Evolutionary conservation across 2,329 filamentous ascomycete genomes (phyloP), one percentile per base, ranked within the genome.

Genomic region (Trichoderma koningiopsis): DNA sequence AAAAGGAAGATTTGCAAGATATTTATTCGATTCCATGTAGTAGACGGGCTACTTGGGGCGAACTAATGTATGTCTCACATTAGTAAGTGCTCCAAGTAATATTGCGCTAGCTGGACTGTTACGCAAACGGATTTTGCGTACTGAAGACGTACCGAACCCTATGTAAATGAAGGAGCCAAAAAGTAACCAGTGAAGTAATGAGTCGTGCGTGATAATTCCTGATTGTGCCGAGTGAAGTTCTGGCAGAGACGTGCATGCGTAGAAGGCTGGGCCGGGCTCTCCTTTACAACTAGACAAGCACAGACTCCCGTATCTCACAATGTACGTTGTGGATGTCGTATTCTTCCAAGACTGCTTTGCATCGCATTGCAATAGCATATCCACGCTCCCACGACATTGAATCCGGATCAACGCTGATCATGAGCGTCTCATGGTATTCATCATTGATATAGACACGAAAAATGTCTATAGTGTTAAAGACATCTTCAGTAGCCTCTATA

Each of bases 21-120:
- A 29, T 63, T 63, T 63, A 63, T 55, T 8, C 7, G 31, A 5
- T 53, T 63, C 31, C 2, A 29, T n/a, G 11, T n/a, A n/a, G 16
- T n/a, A 37, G 24, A 37, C 31, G 24, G n/a, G 27, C 16, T 24
- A 13, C 13, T 19, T 52, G 29, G 24, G 37, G 60, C 19, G n/a
- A 55, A n/a, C 60, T 63, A 55, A 63, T 63, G 60, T 40, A 55
- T 63, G 60, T 63, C 60, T 63, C n/a, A 37, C 47, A 63, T 53
- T 55, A 35, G 8, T 52, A 19, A 14, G 7, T 53, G 29, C 31
- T 62, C n/a, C 52, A 62, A 33, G 29, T 22, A 22, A 33, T 49
- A 24, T 52, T 16, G 59, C 40, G 40, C 29, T 61, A 61, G 40
- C 40, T 49, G 11, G 13, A 24, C 11, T 22, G 24, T 62, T 29